Base-by-base conservation (phyloP, 352 stramenopile species). In the Globisporangium emineosum region DNA sequence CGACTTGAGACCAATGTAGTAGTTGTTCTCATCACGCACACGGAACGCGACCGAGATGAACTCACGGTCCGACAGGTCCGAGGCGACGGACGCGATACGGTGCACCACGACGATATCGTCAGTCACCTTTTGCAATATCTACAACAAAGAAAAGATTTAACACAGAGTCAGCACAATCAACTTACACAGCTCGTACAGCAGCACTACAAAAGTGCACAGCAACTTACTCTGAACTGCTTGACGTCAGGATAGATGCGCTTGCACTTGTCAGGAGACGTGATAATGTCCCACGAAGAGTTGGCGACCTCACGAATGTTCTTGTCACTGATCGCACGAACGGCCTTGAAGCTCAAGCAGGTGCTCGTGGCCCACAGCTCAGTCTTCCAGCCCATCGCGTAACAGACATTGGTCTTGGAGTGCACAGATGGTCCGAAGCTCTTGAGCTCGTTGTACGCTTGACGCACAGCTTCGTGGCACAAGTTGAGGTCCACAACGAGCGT, bases 331-430 rank as follows among this genome's bases (percentile, higher is more conserved):
- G 81, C 79, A 15, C 84, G 80, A 25, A 88, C 68, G 0, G 82
- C 84, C 23, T 79, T 81, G 65, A 91, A 93, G 65, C 81, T 91
- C 21, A 93, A 54, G n/a, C 84, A 89, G 50, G 82, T 93, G 49
- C 70, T 79, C 8, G 80, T 85, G 57, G 81, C 82, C 86, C 86
- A 94, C 54, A 94, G 60, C 72, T 94, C 83, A 47, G 82, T 89
- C 70, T 88, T 90, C 86, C 86, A 94, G 13, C 86, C 86, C 83
- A 94, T 94, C 32, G 86, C 83, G 60, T 90, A 90, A 57, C 82
- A 93, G 42, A 94, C 78, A 64, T 92, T 94, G 53, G 86, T 94
- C 72, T 91, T 91, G 33, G 81, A 87, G 71, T 88, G 90, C 57
- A 90, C 82, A 32, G 81, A 78, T 33, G 84, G 84, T 35, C 82